Evolutionary conservation across 2,329 filamentous ascomycete species (phyloP).

Genomic region (Phialophora verrucosa): DNA sequence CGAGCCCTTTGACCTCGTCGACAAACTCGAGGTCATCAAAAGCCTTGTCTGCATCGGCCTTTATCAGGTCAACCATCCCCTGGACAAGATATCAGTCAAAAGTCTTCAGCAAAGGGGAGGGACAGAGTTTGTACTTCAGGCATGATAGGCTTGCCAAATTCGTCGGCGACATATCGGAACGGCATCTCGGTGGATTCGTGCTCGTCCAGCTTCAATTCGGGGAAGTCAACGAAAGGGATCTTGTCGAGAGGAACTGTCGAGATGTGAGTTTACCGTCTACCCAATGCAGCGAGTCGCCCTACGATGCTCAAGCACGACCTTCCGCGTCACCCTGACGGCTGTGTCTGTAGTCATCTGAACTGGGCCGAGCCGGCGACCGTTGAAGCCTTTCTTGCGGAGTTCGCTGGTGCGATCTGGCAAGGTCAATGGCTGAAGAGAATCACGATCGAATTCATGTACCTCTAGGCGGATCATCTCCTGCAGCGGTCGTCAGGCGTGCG

Average conservation of each 20-base stretch:
- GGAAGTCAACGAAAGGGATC: slow-evolving; percentile 83
- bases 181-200: slow-evolving; percentile 97
- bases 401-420: slow-evolving; percentile 75
- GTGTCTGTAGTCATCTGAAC: slow-evolving; percentile 99
- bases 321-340: slow-evolving; percentile 88
- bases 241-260: slow-evolving; percentile 73
- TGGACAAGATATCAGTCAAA: slow-evolving; percentile 45
- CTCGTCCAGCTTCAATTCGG: slow-evolving; percentile 86
- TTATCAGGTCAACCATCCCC: slow-evolving; percentile 95
- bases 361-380: slow-evolving; percentile 83
- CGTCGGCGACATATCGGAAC: slow-evolving; percentile 86
- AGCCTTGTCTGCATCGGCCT: slow-evolving; percentile 89
- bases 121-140: slow-evolving; percentile 69
- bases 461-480: slow-evolving; percentile 91
- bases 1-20: slow-evolving; percentile 48
- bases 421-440: background rate
- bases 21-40: slow-evolving; percentile 76
- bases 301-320: slow-evolving; percentile 86
- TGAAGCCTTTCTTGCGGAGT: slow-evolving; percentile 88
- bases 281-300: slow-evolving; percentile 21
- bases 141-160: slow-evolving; percentile 83
- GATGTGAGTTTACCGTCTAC: background rate
- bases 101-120: slow-evolving; percentile 19
- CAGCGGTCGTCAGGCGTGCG: slow-evolving; percentile 5
- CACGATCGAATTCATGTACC: slow-evolving; percentile 12